Conservation (phyloP, 208 protist species). For the Novymonas esmeraldas region DNA sequence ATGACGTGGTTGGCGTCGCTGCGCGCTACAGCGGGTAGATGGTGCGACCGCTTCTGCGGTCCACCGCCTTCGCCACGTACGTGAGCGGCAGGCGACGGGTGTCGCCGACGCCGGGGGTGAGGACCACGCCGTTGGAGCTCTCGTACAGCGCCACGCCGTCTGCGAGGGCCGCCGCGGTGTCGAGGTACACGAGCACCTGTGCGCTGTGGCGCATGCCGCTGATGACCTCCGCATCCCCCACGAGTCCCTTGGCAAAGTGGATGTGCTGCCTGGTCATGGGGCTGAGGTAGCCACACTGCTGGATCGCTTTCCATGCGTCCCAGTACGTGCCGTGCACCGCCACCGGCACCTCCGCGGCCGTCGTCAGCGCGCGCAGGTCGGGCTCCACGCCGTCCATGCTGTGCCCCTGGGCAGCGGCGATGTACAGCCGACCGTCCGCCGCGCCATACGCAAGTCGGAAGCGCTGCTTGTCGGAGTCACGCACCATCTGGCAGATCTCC, state of each 20-base stretch:
- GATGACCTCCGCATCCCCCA: conserved; percentile 59
- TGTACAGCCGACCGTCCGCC: conserved; percentile 49
- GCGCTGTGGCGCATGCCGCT: conserved; percentile 80
- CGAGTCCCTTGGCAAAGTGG: conserved; percentile 87
- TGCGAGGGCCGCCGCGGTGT: conserved; percentile 55
- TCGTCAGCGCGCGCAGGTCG: conserved; percentile 56
- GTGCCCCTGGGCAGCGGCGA: conserved; percentile 87
- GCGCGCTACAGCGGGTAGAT: conserved; percentile 24
- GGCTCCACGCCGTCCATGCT: conserved; percentile 61
- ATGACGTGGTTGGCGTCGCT: no score
- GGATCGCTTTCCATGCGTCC: conserved; percentile 58
- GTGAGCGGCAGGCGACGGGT: conserved; percentile 62
- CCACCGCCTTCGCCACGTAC: conserved; percentile 74
- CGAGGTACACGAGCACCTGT: conserved; percentile 80
- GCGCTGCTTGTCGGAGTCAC: conserved; percentile 76
- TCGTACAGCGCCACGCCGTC: conserved; percentile 77
- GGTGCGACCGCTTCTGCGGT: conserved; percentile 35
- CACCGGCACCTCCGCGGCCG: conserved; percentile 29
- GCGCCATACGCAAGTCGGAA: conserved; percentile 59
- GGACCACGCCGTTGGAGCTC: conserved; percentile 86
- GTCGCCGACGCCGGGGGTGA: conserved; percentile 74
- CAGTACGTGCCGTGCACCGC: conserved; percentile 88
- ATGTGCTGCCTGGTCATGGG: conserved; percentile 89
- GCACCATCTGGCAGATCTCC: conserved; percentile 55
- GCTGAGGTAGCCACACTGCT: conserved; percentile 72